Base-by-base conservation (phyloP, 1,139 yeast genomes). In the Petasospora fabianii region DNA sequence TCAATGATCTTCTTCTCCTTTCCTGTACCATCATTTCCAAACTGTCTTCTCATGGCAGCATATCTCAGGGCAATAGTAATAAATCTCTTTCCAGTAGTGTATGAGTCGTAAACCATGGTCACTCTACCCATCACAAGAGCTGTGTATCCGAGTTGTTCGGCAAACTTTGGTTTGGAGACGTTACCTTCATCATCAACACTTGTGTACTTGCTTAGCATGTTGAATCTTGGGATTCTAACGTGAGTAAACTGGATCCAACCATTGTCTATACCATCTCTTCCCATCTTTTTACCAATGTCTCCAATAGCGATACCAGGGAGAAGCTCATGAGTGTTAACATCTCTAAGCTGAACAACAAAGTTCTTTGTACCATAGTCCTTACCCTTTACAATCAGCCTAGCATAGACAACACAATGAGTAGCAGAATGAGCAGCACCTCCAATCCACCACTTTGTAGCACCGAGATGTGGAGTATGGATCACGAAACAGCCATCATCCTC, bases 371-470 rank as follows among this genome's bases (percentile, higher is more conserved):
- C 96, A 58, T 86, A 80, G 60, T 87, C 96, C 60, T 81, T 73
- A 27, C 86, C 90, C 43, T 81, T 73, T 27, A 84, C 88, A 43
- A 84, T 74, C 51, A 87, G 71, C 52, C 96, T 73, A 27, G 96
- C 96, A 59, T 80, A 87, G 34, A 76, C 80, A 26, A 83, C 75
- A 27, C 87, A 69, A 63, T 87, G 96, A 17, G 92, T 85, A 7
- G 96, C 87, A 22, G 95, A 80, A 60, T 86, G 95, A 6, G 96
- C 96, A 38, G 96, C 96, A 55, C 97, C 97, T 34, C 96, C 97
- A 55, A 87, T 87, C 97, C 97, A 87, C 96, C 96, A 88, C 63
- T 87, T 87, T 40, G 96, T 86, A 31, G 96, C 96, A 39, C 94
- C 92, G 43, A 84, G 65, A 59, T 86, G 85, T 10, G 97, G 97